Evolutionary conservation across 768 basidiomycete species (phyloP).

Genomic region (Mycena galopus): DNA sequence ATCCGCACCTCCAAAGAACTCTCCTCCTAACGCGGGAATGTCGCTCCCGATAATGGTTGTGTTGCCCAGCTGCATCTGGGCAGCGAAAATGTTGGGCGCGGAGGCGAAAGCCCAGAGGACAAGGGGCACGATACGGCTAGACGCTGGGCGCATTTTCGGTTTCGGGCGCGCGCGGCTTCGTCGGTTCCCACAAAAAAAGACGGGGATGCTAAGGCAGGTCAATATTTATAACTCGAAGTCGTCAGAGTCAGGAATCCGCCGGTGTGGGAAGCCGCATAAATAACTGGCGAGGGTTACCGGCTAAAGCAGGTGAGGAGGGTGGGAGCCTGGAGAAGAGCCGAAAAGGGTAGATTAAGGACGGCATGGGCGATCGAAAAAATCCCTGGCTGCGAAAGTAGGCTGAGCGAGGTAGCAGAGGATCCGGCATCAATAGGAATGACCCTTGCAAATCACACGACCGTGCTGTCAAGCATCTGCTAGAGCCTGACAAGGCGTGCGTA

Average conservation of each 20-base stretch:
- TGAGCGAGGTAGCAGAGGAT: neutral
- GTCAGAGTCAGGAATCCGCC: neutral
- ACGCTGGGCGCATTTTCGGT: neutral
- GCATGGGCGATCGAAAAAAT: neutral
- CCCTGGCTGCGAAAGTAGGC: neutral
- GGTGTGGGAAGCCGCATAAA: neutral
- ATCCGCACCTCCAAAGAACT: conserved; percentile 27
- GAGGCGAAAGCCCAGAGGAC: neutral
- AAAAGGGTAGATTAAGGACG: conserved; percentile 14
- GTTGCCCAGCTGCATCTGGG: conserved; percentile 28
- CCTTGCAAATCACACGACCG: too few relatives aligned
- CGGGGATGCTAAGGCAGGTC: neutral
- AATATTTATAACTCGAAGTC: neutral
- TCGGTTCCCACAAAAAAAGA: neutral
- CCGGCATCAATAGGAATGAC: neutral
- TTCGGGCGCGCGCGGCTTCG: neutral
- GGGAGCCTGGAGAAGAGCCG: neutral
- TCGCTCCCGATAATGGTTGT: conserved; percentile 40
- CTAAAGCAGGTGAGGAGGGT: neutral
- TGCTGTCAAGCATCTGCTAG: neutral
- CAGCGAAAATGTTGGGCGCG: neutral
- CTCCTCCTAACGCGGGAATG: conserved; percentile 27
- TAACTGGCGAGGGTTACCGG: neutral
- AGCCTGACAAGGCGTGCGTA: too few relatives aligned
- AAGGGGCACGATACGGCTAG: neutral